Evolutionary conservation across 768 basidiomycete species (phyloP).

Genomic region (Panaeolus cyanescens): DNA sequence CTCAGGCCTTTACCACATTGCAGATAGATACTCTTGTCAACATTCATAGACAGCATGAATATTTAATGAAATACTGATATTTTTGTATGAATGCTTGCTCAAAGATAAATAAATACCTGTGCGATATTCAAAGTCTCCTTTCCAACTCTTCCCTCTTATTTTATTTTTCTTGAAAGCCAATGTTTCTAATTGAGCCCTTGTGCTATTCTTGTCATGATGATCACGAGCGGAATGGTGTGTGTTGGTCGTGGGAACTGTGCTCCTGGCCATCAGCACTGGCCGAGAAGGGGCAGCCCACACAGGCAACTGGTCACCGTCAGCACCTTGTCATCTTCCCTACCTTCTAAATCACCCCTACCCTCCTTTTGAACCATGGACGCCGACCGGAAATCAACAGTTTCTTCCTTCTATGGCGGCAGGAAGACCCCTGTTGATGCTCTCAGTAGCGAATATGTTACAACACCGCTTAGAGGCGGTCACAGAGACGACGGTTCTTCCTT

Average conservation of each 20-base stretch:
- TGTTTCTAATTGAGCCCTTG: not conserved
- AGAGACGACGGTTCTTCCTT: slow-evolving; percentile 75
- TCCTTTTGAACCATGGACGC: slow-evolving; percentile 55
- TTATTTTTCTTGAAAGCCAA: no score
- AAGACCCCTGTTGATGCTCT: slow-evolving; percentile 64
- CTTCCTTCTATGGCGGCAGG: slow-evolving; percentile 75
- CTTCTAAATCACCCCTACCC: not conserved
- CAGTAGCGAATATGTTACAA: slow-evolving; percentile 50
- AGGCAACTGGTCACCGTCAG: not conserved
- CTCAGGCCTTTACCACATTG: no score
- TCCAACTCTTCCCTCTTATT: not conserved
- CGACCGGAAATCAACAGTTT: slow-evolving; percentile 78
- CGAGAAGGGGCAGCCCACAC: slow-evolving; percentile 3
- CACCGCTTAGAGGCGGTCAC: slow-evolving; percentile 37
- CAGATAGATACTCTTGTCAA: no score
- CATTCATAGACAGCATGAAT: not conserved
- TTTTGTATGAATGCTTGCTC: not conserved
- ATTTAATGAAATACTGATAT: not conserved
- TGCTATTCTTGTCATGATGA: not conserved
- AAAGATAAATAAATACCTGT: not conserved
- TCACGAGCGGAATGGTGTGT: slow-evolving; percentile 9
- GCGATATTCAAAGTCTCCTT: not conserved
- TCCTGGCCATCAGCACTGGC: slow-evolving; percentile 9
- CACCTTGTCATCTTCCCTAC: slow-evolving; percentile 7
- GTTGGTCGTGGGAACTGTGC: not conserved